phyloP scores from a whole-genome alignment of 208 protist genomes.

The Crithidia acanthocephali region DNA sequence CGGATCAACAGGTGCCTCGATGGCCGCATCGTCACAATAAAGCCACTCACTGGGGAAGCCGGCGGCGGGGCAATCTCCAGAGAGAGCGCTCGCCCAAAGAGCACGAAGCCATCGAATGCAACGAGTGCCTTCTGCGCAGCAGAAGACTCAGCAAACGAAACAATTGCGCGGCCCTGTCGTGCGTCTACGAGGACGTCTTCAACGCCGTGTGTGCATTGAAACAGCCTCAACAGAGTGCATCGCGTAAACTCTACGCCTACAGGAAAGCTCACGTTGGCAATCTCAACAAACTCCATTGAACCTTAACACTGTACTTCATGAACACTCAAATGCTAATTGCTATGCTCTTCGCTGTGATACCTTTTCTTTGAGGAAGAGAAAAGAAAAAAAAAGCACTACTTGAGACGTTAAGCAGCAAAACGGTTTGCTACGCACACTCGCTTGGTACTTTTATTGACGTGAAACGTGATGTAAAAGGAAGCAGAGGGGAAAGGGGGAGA shows the following conservation, averaged over 20 bases:
- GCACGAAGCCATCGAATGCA: conserved; percentile 55
- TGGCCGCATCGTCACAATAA: conserved; percentile 51
- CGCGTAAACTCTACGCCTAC: conserved; percentile 69
- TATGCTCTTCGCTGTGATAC: too few relatives aligned
- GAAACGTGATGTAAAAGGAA: too few relatives aligned
- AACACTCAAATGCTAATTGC: too few relatives aligned
- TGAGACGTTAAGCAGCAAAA: too few relatives aligned
- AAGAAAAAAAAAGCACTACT: too few relatives aligned
- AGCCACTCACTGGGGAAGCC: conserved; percentile 51
- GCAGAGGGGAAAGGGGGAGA: too few relatives aligned
- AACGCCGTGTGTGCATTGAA: conserved; percentile 36
- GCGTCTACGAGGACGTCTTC: conserved; percentile 77
- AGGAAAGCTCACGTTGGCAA: conserved; percentile 51
- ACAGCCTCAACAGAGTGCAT: conserved; percentile 51
- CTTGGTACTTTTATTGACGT: too few relatives aligned
- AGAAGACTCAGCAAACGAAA: conserved; percentile 59
- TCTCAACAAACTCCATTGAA: conserved; percentile 63
- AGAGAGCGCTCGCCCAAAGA: conserved; percentile 62
- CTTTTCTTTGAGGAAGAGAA: neutral
- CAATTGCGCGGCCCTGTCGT: conserved; percentile 42
- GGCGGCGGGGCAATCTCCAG: conserved; percentile 55
- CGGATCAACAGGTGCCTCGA: conserved; percentile 49
- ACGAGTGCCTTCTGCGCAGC: conserved; percentile 75
- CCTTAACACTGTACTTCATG: neutral
- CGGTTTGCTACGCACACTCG: too few relatives aligned